phyloP scores from a whole-genome alignment of 2,329 filamentous ascomycete species.

The Nemania sp. region DNA sequence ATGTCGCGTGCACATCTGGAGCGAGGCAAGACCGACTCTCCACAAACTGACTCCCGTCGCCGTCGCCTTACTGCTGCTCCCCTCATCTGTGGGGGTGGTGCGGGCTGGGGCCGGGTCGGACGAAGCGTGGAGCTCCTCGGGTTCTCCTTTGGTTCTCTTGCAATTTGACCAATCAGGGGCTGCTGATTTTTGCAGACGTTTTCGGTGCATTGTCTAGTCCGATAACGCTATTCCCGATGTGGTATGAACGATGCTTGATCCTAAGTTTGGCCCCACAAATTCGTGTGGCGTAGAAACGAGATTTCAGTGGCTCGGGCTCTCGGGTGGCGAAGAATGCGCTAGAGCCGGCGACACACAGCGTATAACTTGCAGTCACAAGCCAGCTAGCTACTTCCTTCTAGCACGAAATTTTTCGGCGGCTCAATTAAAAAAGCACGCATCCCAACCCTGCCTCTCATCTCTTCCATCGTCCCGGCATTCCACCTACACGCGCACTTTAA shows the following conservation, averaged over 20 bases:
- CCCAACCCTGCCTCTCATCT: neutral
- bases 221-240: slow-evolving; percentile 21
- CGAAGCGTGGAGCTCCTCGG: no score
- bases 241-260: neutral
- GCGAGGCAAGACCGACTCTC: no score
- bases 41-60: no score
- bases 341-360: no score
- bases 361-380: slow-evolving; percentile 15
- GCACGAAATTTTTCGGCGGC: slow-evolving; percentile 24
- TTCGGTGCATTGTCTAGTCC: no score
- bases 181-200: no score
- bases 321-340: slow-evolving; percentile 25
- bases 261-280: slow-evolving; percentile 1
- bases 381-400: slow-evolving; percentile 8
- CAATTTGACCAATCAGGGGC: no score
- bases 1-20: no score
- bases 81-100: no score
- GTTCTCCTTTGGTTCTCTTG: no score
- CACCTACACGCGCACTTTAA: neutral
- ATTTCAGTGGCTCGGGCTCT: slow-evolving; percentile 22
- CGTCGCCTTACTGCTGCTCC: no score
- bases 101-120: no score
- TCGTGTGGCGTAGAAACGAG: neutral
- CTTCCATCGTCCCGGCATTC: slow-evolving; percentile 11
- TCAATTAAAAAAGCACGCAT: slow-evolving; percentile 26